Evolutionary conservation across 2,329 filamentous ascomycete genomes (phyloP), one percentile per base, ranked within the genome.

Genomic region (Ceratocystis alfenasii): DNA sequence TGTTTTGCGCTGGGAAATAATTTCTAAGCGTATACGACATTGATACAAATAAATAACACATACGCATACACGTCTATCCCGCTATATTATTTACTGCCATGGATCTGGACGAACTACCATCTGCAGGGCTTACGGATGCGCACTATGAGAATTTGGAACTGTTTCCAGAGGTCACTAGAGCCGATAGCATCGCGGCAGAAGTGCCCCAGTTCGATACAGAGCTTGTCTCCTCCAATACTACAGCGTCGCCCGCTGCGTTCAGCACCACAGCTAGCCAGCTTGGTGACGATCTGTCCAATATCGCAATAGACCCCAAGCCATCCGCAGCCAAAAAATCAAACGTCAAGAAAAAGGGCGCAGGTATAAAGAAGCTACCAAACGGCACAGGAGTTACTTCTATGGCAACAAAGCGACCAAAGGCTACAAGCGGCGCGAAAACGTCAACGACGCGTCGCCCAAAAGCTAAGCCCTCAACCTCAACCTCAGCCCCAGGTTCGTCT

Each of bases 271-370:
- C 64, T 2, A 65, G 64, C 28, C 45, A 61, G 36, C 41, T 59
- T 10, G 59, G 62, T 44, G 63, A 66, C 10, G 65, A 68, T 28
- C 33, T 63, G 25, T 28, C 62, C 15, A 50, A 46, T 20, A 45
- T 66, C 28, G 25, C 67, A 28, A 60, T 70, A 46, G 60, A 70
- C 30, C 63, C 71, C 28, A 71, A 70, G 67, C 72, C 71, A 68
- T 72, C 72, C 30, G 71, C 72, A 41, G 73, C 74, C 68, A 71
- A 72, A 62, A 66, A 68, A 20, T 65, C 67, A 46, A 69, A 70
- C 12, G 64, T 69, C 5, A 78, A 75, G 70, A 78, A 78, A 69
- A 78, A 76, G 64, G 75, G 75, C 12, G 45, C 59, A 1, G 68
- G 62, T 3, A 33, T 57, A 8, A 65, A 65, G 22, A 65, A 71